Conservation (phyloP, 768 basidiomycete species). For the Nidularia pulvinata region DNA sequence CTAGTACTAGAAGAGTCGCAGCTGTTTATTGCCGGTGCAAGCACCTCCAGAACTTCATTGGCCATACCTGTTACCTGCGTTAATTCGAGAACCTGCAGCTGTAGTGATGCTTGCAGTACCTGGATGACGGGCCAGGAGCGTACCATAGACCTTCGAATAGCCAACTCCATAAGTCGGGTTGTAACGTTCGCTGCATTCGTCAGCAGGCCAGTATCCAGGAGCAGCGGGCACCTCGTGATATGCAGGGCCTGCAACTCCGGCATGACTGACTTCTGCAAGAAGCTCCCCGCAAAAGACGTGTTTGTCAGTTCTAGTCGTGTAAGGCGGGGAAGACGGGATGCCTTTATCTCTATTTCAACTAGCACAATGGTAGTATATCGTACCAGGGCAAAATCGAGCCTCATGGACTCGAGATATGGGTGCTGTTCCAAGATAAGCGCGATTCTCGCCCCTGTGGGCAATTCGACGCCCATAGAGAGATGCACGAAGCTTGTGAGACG, state of each 20-base stretch:
- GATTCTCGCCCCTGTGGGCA: not conserved
- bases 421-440: not conserved
- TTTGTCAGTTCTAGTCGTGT: no score
- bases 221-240: not conserved
- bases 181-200: slow-evolving; percentile 8
- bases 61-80: slow-evolving; percentile 25
- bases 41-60: slow-evolving; percentile 37
- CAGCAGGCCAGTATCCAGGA: not conserved
- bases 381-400: no score
- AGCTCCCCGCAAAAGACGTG: no score
- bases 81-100: slow-evolving; percentile 44
- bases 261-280: no score
- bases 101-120: slow-evolving; percentile 28
- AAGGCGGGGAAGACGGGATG: no score
- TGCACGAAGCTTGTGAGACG: slow-evolving; percentile 3
- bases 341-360: no score
- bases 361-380: no score
- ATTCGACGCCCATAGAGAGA: not conserved
- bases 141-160: slow-evolving; percentile 27
- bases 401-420: no score
- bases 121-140: slow-evolving; percentile 10
- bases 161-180: slow-evolving; percentile 36
- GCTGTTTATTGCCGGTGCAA: slow-evolving; percentile 17
- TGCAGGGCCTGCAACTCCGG: slow-evolving; percentile 10
- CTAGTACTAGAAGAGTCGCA: not conserved